Percentiles rank a stretch among this genome's conserved stretches.
Evolutionary conservation across 139 green algal genomes (phyloP).

Genomic region (Klebsormidium nitens): DNA sequence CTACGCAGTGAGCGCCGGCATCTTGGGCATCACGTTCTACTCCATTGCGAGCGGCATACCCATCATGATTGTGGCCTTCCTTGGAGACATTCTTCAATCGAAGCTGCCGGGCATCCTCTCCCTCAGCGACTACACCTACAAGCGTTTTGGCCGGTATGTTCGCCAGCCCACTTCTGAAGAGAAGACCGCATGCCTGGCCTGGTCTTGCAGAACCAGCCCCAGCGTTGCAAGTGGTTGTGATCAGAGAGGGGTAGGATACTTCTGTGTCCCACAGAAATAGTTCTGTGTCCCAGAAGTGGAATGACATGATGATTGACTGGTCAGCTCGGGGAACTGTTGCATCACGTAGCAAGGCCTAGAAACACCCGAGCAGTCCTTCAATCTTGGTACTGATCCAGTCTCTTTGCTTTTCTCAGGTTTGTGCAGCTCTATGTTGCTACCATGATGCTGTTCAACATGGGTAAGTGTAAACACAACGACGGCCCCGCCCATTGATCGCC

Average conservation of each 20-base stretch:
- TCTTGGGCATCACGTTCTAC: constrained; percentile 63
- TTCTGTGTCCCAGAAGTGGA: no score
- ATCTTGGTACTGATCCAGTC: constrained; percentile 4
- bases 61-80: constrained; percentile 59
- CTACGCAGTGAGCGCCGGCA: constrained; percentile 54
- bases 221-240: no score
- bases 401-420: neutral
- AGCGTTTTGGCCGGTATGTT: constrained; percentile 21
- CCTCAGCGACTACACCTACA: constrained; percentile 51
- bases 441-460: constrained; percentile 61
- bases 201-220: no score
- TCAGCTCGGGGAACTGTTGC: no score
- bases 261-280: no score
- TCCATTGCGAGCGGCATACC: constrained; percentile 61
- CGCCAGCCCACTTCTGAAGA: constrained; percentile 10
- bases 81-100: constrained; percentile 43
- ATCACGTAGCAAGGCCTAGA: no score
- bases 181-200: no score
- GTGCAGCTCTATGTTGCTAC: constrained; percentile 47
- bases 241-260: no score
- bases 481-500: no score
- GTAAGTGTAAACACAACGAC: no score
- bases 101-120: constrained; percentile 52
- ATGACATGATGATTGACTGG: no score
- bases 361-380: no score